Evolutionary conservation across 1,139 yeast species (phyloP), one percentile per base, ranked within the genome.

Genomic region (Blastobotrys indianensis): DNA sequence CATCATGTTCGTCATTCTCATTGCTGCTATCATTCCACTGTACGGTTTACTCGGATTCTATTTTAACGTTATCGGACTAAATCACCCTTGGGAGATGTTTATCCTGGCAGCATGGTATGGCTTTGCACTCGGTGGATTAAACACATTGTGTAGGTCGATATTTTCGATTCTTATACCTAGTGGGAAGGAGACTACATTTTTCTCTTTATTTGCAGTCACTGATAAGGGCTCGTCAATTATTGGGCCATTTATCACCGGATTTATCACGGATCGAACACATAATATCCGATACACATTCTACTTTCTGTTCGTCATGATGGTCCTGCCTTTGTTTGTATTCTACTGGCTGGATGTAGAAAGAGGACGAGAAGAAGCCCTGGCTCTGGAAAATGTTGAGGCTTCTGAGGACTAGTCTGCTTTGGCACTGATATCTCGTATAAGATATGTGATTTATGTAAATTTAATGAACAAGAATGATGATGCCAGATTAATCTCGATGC

Each of bases 141-240:
- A 82, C 17, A 80, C 87, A 0, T 70, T 80, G 0, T 75, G 85
- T 25, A 70, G 88, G 42, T 77, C 86, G 1, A 67, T 80, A 2
- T 82, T 77, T 60, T 74, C 84, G 30, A 61, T 80, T 55, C 69
- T 82, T 44, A 80, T 82, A 39, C 90, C 90, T 15, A 70, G 67
- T 36, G 88, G 88, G 12, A 78, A 75, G 54, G 90, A 82, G 55
- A 76, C 82, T 2, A 76, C 81, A 2, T 82, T 82, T 58, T 82
- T 82, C 62, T 80, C 87, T 12, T 65, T 82, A 38, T 82, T 77
- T 61, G 76, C 83, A 31, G 79, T 82, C 36, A 82, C 90, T 1
- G 90, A 82, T 60, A 82, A 82, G 56, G 87, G 88, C 2, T 79
- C 85, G 7, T 79, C 85, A 0, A 75, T 82, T 4, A 53, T 82